Evolutionary conservation across 2,329 filamentous ascomycete species (phyloP), one percentile per base, ranked within the genome.

Genomic region (Hypoxylon sp.): DNA sequence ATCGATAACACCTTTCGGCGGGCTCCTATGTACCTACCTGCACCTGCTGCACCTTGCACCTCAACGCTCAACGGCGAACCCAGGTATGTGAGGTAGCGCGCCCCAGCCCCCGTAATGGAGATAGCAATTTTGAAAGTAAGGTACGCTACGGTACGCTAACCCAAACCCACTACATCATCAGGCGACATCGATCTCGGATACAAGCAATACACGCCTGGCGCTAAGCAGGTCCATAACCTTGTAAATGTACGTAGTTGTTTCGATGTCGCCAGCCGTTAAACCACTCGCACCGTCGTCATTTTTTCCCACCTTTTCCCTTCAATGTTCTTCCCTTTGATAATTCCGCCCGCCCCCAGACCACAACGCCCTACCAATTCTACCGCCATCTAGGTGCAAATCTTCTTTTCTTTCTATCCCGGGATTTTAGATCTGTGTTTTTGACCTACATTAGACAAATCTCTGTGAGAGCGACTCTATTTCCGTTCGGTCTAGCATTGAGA

Each of bases 151-250:
- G 54, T 37, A 47, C 55, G 39, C 59, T 69, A 69, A 42, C 62
- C 66, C 58, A 65, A 69, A 47, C 69, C 57, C 65, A 67, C 69
- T 71, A 71, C 69, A 71, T 71, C 69, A 71, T 71, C 68, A 66
- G 68, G 68, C 65, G 65, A 64, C 65, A 68, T 68, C 54, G 66
- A 71, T 71, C 68, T 71, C 65, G 66, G 66, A 65, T 67, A 65
- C 62, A 65, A 55, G 67, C 56, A 63, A 51, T 50, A 59, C 46
- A 54, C 32, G 42, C 19, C 42, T 53, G 59, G 53, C 51, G 56
- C 57, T 65, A 68, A 58, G 58, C 37, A 69, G 62, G 68, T 32
- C 62, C 66, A 58, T 64, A 64, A 68, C 68, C 65, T 46, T 69
- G 59, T 68, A 68, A 57, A 59, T 60, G 48, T 66, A 70, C 62